These are phyloP conservation scores for Glycine soja DNA, from an alignment of 306 rosid species.

Conservation along the genomic window DNA sequence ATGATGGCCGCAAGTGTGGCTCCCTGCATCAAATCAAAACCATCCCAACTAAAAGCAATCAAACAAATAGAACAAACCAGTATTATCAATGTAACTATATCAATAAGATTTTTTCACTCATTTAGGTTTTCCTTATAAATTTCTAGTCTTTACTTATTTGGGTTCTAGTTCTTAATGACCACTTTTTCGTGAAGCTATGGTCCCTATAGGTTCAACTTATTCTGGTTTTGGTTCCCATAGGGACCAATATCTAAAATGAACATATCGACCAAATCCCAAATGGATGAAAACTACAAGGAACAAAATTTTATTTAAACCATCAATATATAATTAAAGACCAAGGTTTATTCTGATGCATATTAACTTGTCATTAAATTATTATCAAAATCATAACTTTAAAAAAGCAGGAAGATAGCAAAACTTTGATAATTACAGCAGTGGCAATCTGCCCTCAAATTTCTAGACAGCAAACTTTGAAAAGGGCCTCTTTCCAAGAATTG, in stretches of 20 bases:
- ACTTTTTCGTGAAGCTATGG: not conserved
- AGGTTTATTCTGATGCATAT: not conserved
- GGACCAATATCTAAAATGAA: not conserved
- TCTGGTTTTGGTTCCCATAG: not conserved
- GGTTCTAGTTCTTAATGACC: not conserved
- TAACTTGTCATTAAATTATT: not conserved
- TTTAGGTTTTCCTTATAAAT: not conserved
- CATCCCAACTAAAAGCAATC: slow-evolving; percentile 38
- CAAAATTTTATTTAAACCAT: not conserved
- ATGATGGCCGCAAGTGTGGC: slow-evolving; percentile 92
- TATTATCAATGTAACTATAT: not conserved
- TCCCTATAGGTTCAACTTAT: not conserved
- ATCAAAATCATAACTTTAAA: slow-evolving; percentile 11
- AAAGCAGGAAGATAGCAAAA: not conserved
- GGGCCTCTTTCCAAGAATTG: slow-evolving; percentile 26
- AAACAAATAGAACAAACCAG: slow-evolving; percentile 11
- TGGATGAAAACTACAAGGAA: not conserved
- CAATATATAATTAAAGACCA: not conserved
- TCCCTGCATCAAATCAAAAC: slow-evolving; percentile 71
- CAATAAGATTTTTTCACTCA: not conserved
- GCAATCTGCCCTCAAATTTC: slow-evolving; percentile 39
- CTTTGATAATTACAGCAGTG: not conserved
- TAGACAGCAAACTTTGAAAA: slow-evolving; percentile 23
- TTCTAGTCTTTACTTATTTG: not conserved
- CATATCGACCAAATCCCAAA: not conserved